phyloP scores from a whole-genome alignment of 2,329 filamentous ascomycete species.

The Cladophialophora yegresii region DNA sequence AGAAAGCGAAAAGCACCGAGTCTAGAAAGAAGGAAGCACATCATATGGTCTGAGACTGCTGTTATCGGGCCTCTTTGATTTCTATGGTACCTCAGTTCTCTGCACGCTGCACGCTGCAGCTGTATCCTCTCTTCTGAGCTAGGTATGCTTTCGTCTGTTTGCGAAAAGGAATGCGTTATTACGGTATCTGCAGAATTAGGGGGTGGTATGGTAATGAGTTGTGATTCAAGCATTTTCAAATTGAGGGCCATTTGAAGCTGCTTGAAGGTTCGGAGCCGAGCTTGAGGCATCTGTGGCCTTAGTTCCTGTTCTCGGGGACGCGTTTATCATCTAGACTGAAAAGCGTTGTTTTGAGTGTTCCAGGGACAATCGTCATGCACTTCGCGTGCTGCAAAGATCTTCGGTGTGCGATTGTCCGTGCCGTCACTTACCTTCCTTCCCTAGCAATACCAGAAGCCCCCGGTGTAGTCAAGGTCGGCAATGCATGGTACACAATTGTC shows the following conservation, averaged over 20 bases:
- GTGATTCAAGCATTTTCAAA: not conserved
- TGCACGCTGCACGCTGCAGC: not conserved
- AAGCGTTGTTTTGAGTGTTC: not conserved
- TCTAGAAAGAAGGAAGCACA: not conserved
- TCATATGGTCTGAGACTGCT: not conserved
- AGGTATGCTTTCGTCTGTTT: not conserved
- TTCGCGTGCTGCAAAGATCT: not conserved
- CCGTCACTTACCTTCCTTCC: no score
- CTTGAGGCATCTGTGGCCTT: constrained; percentile 6
- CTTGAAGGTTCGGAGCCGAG: not conserved
- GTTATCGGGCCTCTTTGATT: not conserved
- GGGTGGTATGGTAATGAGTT: not conserved
- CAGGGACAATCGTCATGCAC: not conserved
- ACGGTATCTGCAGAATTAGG: not conserved
- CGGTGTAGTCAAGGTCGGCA: no score
- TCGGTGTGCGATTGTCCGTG: not conserved
- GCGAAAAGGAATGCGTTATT: not conserved
- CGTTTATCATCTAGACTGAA: constrained; percentile 8
- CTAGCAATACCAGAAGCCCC: no score
- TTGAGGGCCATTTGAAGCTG: not conserved
- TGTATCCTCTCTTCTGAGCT: not conserved
- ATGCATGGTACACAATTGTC: not conserved
- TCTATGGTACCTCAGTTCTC: not conserved
- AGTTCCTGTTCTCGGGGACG: not conserved
- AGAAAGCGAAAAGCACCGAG: constrained; percentile 7